phyloP scores from a whole-genome alignment of 2,329 filamentous ascomycete genomes.

The Monosporascus sp. region DNA sequence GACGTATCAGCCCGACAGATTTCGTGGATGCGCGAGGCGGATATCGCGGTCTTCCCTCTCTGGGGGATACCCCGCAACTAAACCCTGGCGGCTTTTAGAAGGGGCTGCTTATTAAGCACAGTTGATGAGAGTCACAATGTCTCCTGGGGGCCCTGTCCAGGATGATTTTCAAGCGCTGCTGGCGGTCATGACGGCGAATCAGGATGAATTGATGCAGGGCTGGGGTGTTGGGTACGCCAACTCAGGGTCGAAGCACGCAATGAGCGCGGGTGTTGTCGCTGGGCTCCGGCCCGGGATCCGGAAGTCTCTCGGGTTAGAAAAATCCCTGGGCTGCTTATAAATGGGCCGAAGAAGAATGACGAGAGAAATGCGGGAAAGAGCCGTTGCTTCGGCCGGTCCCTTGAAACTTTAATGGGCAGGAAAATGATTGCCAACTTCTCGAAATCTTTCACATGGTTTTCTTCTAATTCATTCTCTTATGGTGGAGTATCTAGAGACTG shows the following conservation, averaged over 20 bases:
- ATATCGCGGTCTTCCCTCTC: no score
- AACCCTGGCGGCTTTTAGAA: background rate
- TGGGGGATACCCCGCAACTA: no score
- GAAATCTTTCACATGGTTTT: background rate
- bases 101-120: background rate
- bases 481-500: background rate
- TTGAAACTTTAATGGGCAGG: no score
- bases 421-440: background rate
- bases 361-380: no score
- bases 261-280: background rate
- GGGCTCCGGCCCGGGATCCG: background rate
- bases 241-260: background rate
- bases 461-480: background rate
- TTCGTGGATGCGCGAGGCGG: background rate
- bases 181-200: slow-evolving; percentile 14
- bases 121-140: background rate
- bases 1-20: background rate
- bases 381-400: no score
- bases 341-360: no score
- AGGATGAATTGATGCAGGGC: slow-evolving; percentile 2
- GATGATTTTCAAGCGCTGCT: slow-evolving; percentile 13
- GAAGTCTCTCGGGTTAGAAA: background rate
- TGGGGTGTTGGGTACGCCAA: background rate
- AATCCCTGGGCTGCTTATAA: background rate
- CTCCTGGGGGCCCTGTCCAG: background rate